Conservation (phyloP, 2,329 filamentous ascomycete genomes). For the Lizonia empirigonia region DNA sequence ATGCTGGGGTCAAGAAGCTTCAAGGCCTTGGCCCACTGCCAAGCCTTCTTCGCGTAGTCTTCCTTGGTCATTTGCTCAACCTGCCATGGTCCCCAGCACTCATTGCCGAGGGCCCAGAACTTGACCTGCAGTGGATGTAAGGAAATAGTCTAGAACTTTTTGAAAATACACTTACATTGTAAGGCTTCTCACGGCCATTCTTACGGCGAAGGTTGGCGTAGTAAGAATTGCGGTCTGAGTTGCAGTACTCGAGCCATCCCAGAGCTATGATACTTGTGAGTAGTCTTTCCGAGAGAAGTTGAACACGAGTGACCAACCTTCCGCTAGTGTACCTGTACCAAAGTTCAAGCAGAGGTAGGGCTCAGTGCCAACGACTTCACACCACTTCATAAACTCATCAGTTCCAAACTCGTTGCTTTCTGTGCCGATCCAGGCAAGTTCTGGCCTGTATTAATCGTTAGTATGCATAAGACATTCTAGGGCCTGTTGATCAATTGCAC, state of each 20-base stretch:
- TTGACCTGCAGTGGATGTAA: conserved; percentile 57
- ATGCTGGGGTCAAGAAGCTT: conserved; percentile 74
- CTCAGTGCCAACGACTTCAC: conserved; percentile 72
- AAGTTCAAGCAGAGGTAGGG: conserved; percentile 83
- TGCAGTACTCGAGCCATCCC: conserved; percentile 87
- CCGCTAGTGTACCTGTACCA: conserved; percentile 68
- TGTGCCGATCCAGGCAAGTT: conserved; percentile 78
- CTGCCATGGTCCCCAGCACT: conserved; percentile 71
- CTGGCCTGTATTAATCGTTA: conserved; percentile 57
- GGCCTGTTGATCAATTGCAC: not conserved
- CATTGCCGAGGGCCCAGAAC: conserved; percentile 86
- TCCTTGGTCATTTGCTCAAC: conserved; percentile 72
- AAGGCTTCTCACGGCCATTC: conserved; percentile 77
- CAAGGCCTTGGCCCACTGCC: conserved; percentile 74
- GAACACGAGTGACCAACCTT: conserved; percentile 50
- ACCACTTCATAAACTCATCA: conserved; percentile 86
- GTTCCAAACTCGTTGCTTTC: conserved; percentile 83
- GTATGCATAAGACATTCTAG: conserved; percentile 2
- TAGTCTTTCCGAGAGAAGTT: conserved; percentile 15
- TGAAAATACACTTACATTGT: conserved; percentile 58
- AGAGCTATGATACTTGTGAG: conserved; percentile 57
- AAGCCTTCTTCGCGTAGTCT: conserved; percentile 70
- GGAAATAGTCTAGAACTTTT: not conserved
- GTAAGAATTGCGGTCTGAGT: conserved; percentile 75
- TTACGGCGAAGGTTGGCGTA: conserved; percentile 80